Evolutionary conservation across 345 rosid species (phyloP), one percentile per base, ranked within the genome.

Genomic region (Salix dunnii): DNA sequence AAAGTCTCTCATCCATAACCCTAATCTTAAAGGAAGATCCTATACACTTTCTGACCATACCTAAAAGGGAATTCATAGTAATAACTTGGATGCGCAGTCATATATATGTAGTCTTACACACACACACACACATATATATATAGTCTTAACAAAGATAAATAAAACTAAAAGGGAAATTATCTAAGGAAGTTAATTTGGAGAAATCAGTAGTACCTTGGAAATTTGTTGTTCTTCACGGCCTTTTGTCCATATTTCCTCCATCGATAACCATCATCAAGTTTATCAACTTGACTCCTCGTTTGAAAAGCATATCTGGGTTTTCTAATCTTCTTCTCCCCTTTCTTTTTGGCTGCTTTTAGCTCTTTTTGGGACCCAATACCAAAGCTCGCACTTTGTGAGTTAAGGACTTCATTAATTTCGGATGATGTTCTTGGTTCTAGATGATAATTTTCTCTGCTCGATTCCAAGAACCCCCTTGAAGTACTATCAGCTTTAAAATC

Each of bases 181-280:
- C 10, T 13, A 33, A 31, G 16, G 33, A 60, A 72, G 63, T 7
- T 36, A 7, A 49, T 25, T 25, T 46, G 16, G 46, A 77, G 42
- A 36, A 21, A 27, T 67, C 42, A 18, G 27, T 31, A 77, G 28
- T 11, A 81, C 84, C 84, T 77, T 1, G 84, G 84, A 18, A 81
- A 81, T 74, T 70, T 81, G 84, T 81, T 77, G 69, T 86, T 86
- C 81, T 90, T 90, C 25, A 90, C 92, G 5, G 91, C 91, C 68
- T 90, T 90, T 62, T 90, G 94, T 0, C 94, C 94, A 38, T 90
- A 90, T 73, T 90, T 90, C 83, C 94, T 85, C 94, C 94, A 90
- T 3, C 92, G 84, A 82, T 90, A 90, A 33, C 94, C 94, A 81
- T 90, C 94, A 63, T 90, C 94, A 3, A 90, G 84, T 60, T 89